A percentile compares a stretch with the other conserved stretches of the same genome.
Conservation (phyloP, 2,329 filamentous ascomycete species). For the Cercospora beticola region DNA sequence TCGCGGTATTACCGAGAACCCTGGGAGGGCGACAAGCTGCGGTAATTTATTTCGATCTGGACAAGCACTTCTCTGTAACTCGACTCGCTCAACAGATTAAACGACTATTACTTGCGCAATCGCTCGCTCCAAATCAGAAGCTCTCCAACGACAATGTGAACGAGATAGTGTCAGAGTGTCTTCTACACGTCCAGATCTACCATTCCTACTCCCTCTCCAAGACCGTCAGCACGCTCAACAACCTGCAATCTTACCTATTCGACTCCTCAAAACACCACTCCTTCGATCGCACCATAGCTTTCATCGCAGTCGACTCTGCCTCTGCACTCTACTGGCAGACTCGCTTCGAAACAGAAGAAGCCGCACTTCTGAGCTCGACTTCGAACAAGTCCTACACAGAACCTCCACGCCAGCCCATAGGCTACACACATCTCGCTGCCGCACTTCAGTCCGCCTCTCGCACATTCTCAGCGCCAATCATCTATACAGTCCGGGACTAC, state of each 20-base stretch:
- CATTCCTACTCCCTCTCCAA: conserved; percentile 53
- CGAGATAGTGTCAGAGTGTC: conserved; percentile 39
- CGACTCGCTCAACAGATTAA: conserved; percentile 47
- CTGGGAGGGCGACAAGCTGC: conserved; percentile 50
- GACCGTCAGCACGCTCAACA: conserved; percentile 51
- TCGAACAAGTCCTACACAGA: background rate
- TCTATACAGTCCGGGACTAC: conserved; percentile 30
- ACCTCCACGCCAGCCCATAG: conserved; percentile 6
- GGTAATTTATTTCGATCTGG: conserved; percentile 57
- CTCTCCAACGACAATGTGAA: conserved; percentile 1
- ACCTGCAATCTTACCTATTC: conserved; percentile 54
- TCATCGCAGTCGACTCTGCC: conserved; percentile 56
- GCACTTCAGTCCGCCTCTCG: conserved; percentile 22
- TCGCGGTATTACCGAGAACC: conserved; percentile 51
- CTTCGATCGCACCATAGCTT: conserved; percentile 46
- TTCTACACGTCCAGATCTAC: conserved; percentile 61
- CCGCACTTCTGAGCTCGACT: conserved; percentile 20
- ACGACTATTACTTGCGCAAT: conserved; percentile 1
- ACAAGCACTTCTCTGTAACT: conserved; percentile 54
- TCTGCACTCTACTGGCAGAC: conserved; percentile 58
- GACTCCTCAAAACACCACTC: conserved; percentile 46
- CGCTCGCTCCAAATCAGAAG: background rate
- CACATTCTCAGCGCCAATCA: conserved; percentile 29
- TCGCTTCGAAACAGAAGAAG: conserved; percentile 43
- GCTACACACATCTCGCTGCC: conserved; percentile 26